Evolutionary conservation across 1,139 yeast species (phyloP).

Genomic region (Dujonia santamariae): DNA sequence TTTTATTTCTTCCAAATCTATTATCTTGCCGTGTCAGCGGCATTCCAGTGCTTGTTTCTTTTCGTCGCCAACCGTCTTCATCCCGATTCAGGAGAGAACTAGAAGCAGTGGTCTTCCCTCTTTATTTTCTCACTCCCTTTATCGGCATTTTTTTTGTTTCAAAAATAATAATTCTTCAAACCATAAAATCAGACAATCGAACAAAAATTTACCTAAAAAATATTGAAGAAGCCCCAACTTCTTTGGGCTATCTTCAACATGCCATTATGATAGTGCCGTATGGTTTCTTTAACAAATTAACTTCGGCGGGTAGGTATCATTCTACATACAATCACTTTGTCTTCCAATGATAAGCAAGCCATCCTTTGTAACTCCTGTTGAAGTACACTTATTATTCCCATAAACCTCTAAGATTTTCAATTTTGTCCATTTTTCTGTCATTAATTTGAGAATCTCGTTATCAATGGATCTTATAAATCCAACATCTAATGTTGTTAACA

Average conservation of each 20-base stretch:
- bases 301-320: no score
- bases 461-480: conserved; percentile 78
- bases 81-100: no score
- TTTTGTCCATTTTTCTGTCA: conserved; percentile 58
- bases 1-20: no score
- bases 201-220: conserved; percentile 9
- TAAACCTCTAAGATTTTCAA: conserved; percentile 70
- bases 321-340: conserved; percentile 57
- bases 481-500: conserved; percentile 61
- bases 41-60: no score
- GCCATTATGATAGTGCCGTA: background rate
- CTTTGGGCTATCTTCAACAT: background rate
- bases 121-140: no score
- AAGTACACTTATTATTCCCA: conserved; percentile 71
- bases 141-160: no score
- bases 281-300: background rate
- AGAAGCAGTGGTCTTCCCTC: no score
- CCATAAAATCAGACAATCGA: no score
- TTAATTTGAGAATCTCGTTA: conserved; percentile 52
- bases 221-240: background rate
- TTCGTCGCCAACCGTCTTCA: no score
- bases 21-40: no score
- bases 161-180: no score
- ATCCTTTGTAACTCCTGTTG: conserved; percentile 46
- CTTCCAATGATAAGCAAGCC: conserved; percentile 72